Percentiles rank a stretch among this genome's conserved stretches.
phyloP scores from a whole-genome alignment of 2,329 filamentous ascomycete species.

The Mycosphaerella sp. region DNA sequence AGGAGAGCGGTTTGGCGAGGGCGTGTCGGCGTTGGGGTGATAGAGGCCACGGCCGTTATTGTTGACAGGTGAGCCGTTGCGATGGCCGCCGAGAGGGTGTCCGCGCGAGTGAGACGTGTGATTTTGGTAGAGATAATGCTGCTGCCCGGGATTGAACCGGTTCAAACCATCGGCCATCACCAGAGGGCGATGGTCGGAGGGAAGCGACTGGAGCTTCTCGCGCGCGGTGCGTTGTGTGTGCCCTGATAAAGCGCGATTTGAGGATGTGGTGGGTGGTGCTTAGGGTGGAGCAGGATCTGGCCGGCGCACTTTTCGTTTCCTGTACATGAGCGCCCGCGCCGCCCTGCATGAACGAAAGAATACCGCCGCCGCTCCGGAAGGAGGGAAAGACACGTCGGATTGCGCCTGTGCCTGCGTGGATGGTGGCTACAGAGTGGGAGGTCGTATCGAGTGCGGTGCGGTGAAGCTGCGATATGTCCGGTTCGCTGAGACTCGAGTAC shows the following conservation, averaged over 20 bases:
- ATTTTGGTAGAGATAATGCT: constrained; percentile 49
- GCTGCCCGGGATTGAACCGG: constrained; percentile 56
- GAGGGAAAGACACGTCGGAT: background rate
- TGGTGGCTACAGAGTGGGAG: background rate
- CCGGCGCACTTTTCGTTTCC: constrained; percentile 44
- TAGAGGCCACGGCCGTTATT: constrained; percentile 38
- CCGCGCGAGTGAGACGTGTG: constrained; percentile 43
- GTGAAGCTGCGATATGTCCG: constrained; percentile 3
- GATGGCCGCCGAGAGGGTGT: constrained; percentile 39
- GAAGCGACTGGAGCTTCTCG: constrained; percentile 15
- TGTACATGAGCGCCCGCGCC: constrained; percentile 43
- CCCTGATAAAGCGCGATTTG: constrained; percentile 14
- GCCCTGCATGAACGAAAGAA: constrained; percentile 32
- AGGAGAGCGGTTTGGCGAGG: constrained; percentile 54
- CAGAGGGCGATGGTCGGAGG: constrained; percentile 31
- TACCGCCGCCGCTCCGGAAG: constrained; percentile 4
- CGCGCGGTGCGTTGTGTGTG: constrained; percentile 12
- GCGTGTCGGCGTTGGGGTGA: constrained; percentile 45
- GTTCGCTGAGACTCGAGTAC: constrained; percentile 1
- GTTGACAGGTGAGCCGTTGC: constrained; percentile 44
- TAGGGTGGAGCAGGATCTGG: constrained; percentile 41
- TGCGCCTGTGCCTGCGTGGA: background rate
- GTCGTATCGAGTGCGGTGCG: background rate
- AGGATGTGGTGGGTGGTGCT: constrained; percentile 24
- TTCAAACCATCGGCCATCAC: constrained; percentile 65